These are phyloP conservation scores for Umbelopsis sp. DNA, from an alignment of 192 early-diverging fungal genomes.

Conservation along the genomic window DNA sequence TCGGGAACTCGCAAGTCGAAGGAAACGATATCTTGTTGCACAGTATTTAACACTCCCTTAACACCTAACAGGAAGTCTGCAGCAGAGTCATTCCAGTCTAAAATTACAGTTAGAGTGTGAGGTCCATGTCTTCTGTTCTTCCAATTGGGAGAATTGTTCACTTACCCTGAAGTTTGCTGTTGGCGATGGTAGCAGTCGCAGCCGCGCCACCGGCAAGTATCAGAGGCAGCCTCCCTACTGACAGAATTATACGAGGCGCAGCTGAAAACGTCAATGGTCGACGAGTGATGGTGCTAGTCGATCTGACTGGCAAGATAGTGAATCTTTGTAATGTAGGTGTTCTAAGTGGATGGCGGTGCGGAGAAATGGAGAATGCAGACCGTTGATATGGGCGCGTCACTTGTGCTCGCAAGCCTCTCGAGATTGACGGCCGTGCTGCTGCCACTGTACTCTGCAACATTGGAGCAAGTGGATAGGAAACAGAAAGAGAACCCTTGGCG, in stretches of 20 bases:
- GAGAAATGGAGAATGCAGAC: background rate
- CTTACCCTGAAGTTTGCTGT: conserved; percentile 63
- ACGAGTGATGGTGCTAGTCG: background rate
- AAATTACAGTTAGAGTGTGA: conserved; percentile 35
- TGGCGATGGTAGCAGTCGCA: conserved; percentile 61
- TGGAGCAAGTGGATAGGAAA: no score
- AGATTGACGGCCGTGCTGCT: background rate
- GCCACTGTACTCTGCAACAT: conserved; percentile 13
- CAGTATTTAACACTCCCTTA: conserved; percentile 36
- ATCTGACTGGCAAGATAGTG: background rate
- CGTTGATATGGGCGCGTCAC: background rate
- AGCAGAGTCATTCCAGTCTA: conserved; percentile 40
- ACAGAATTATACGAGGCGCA: conserved; percentile 46
- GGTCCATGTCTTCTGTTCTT: background rate
- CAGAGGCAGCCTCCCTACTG: conserved; percentile 59
- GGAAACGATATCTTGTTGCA: conserved; percentile 41
- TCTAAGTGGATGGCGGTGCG: conserved; percentile 6
- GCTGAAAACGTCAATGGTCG: conserved; percentile 33
- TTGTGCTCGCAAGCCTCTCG: background rate
- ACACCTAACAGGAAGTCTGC: conserved; percentile 39
- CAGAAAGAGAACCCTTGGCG: no score
- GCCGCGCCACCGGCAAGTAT: conserved; percentile 59
- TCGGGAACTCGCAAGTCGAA: conserved; percentile 43
- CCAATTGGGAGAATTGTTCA: background rate
- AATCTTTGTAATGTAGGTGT: background rate